Evolutionary conservation across 176 grass and related monocot genomes (phyloP).

Genomic region (Juncus inflexus): DNA sequence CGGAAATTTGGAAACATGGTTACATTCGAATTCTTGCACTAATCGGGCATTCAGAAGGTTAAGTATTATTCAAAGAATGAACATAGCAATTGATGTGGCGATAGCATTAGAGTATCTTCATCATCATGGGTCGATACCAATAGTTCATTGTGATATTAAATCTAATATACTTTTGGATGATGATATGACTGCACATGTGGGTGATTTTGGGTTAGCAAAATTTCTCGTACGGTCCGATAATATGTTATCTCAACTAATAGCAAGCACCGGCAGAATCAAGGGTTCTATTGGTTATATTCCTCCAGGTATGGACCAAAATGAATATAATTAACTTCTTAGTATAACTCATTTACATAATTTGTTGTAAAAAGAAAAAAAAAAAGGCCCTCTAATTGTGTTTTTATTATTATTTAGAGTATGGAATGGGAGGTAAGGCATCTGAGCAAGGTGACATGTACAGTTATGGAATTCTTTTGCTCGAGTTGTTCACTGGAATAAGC

Average conservation of each 20-base stretch:
- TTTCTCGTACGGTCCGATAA: slow-evolving; percentile 6
- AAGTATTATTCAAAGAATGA: slow-evolving; percentile 27
- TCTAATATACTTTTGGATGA: slow-evolving; percentile 34
- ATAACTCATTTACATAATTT: too few species aligned
- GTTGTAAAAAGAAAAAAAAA: too few species aligned
- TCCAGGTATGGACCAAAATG: slow-evolving; percentile 20
- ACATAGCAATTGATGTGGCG: slow-evolving; percentile 28
- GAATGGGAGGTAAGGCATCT: slow-evolving; percentile 29
- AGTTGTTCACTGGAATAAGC: slow-evolving; percentile 39
- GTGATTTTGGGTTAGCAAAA: slow-evolving; percentile 31
- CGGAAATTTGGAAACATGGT: slow-evolving; percentile 29
- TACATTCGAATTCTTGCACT: slow-evolving; percentile 24
- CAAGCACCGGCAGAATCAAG: slow-evolving; percentile 27
- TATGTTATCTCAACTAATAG: slow-evolving; percentile 8
- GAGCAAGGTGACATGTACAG: slow-evolving; percentile 38
- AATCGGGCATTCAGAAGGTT: not conserved
- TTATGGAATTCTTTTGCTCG: slow-evolving; percentile 44
- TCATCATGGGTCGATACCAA: slow-evolving; percentile 10
- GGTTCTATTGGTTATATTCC: slow-evolving; percentile 40
- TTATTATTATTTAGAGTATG: slow-evolving; percentile 29
- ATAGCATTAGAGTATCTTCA: slow-evolving; percentile 33
- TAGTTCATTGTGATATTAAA: slow-evolving; percentile 37
- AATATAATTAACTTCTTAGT: not conserved
- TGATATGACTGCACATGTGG: slow-evolving; percentile 19
- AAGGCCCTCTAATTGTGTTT: not conserved